These are phyloP conservation scores for Aspergillus funiculosus DNA, from an alignment of 495 filamentous ascomycete genomes.

Conservation along the genomic window DNA sequence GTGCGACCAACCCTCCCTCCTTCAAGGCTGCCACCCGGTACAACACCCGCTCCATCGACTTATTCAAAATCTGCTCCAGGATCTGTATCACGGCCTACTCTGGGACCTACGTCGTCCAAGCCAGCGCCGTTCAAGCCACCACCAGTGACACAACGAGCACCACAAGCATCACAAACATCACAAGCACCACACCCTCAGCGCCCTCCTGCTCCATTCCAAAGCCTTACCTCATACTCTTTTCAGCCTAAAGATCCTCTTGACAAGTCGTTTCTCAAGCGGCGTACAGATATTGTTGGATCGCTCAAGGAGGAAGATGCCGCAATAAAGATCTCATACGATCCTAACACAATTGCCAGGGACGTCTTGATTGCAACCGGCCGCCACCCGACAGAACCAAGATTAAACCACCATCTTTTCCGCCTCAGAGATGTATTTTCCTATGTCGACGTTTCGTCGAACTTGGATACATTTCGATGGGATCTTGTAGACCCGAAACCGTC, in stretches of 20 bases:
- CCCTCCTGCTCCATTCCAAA: not conserved
- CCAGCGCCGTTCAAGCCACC: no score
- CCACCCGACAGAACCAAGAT: constrained; percentile 48
- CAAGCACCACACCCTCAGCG: constrained; percentile 1
- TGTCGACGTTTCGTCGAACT: constrained; percentile 44
- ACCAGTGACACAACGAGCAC: not conserved
- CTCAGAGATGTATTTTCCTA: constrained; percentile 37
- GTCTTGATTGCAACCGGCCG: constrained; percentile 55
- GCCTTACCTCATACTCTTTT: constrained; percentile 10
- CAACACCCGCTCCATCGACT: no score
- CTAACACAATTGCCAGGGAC: constrained; percentile 59
- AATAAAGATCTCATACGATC: constrained; percentile 47
- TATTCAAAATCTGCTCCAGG: no score
- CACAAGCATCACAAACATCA: not conserved
- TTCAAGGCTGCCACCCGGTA: no score
- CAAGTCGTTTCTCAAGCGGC: constrained; percentile 15
- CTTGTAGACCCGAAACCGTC: constrained; percentile 44
- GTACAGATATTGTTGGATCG: constrained; percentile 32
- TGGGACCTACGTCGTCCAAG: no score
- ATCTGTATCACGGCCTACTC: no score
- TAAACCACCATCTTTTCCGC: constrained; percentile 56
- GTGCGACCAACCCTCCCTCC: no score
- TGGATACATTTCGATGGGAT: constrained; percentile 65
- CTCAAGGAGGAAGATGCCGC: constrained; percentile 44
- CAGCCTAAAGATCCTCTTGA: constrained; percentile 7